Conservation (phyloP, 1,284 basidiomycete genomes). For the Mycena citricolor region DNA sequence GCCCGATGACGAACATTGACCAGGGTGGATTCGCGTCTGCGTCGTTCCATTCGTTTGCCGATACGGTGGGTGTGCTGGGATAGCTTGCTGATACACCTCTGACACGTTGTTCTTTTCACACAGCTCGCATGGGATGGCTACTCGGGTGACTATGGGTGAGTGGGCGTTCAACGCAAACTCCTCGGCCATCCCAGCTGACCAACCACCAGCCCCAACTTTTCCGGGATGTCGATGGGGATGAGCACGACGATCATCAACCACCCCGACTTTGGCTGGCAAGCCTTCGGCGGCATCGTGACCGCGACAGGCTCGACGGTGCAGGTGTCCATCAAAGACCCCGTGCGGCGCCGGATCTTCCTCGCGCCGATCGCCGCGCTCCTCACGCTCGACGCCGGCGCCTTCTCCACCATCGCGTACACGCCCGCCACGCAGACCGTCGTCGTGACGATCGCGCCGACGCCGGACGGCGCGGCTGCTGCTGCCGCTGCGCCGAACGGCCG, state of each 20-base stretch:
- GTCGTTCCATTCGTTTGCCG: slow-evolving; percentile 59
- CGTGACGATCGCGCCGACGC: slow-evolving; percentile 40
- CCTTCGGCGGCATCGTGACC: slow-evolving; percentile 52
- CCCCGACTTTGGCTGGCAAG: slow-evolving; percentile 62
- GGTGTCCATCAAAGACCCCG: slow-evolving; percentile 48
- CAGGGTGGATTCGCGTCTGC: slow-evolving; percentile 55
- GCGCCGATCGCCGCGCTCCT: slow-evolving; percentile 50
- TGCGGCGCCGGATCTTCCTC: slow-evolving; percentile 52
- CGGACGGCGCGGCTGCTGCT: slow-evolving; percentile 40
- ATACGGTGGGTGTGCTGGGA: slow-evolving; percentile 34
- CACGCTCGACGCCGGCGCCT: slow-evolving; percentile 56
- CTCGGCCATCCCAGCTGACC: not conserved
- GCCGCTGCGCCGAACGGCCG: slow-evolving; percentile 49
- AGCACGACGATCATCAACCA: slow-evolving; percentile 55
- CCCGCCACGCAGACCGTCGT: slow-evolving; percentile 39
- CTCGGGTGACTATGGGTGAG: slow-evolving; percentile 54
- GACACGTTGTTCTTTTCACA: too few species aligned
- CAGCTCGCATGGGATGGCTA: slow-evolving; percentile 56
- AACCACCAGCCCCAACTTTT: slow-evolving; percentile 45
- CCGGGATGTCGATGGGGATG: slow-evolving; percentile 54
- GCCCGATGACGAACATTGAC: slow-evolving; percentile 56
- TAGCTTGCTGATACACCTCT: too few species aligned
- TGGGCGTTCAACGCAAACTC: too few species aligned
- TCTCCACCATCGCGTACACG: slow-evolving; percentile 45
- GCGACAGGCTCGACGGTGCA: slow-evolving; percentile 41